Percentiles rank a stretch among this genome's conserved stretches.
Conservation (phyloP, 2,329 filamentous ascomycete genomes). For the Aspergillus quadrilineatus region DNA sequence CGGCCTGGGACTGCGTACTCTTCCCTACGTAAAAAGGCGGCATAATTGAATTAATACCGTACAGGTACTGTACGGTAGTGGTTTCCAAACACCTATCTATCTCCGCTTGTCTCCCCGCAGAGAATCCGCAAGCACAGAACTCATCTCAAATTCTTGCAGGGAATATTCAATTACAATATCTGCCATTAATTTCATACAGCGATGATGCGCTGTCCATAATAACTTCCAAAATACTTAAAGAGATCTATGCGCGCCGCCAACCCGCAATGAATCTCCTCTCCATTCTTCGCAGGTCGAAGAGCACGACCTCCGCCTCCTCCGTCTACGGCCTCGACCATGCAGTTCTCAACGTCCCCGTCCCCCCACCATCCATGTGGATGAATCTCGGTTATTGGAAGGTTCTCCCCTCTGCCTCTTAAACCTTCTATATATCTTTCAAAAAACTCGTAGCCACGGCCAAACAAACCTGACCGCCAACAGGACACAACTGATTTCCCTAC, state of each 20-base stretch:
- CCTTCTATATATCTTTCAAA: neutral
- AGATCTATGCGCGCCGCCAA: neutral
- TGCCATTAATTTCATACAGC: too few species aligned
- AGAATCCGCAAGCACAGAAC: too few species aligned
- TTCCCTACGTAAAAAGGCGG: too few species aligned
- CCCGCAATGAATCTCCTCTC: constrained; percentile 8
- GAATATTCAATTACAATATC: too few species aligned
- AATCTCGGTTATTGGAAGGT: constrained; percentile 62
- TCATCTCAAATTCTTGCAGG: too few species aligned
- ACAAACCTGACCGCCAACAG: constrained; percentile 10
- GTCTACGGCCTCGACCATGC: constrained; percentile 58
- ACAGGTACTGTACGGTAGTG: too few species aligned
- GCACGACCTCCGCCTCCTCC: neutral
- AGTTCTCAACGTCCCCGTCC: constrained; percentile 53
- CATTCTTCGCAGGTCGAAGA: constrained; percentile 8
- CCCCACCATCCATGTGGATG: constrained; percentile 60
- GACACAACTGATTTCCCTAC: constrained; percentile 40
- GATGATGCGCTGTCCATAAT: too few species aligned
- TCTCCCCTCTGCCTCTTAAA: neutral
- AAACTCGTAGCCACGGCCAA: neutral
- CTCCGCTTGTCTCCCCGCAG: too few species aligned
- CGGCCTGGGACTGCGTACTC: too few species aligned
- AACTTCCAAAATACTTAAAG: too few species aligned
- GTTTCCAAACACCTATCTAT: too few species aligned
- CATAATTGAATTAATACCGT: too few species aligned